A percentile compares a stretch with the other conserved stretches of the same genome.
These are phyloP conservation scores for Amorphotheca resinae DNA, from an alignment of 495 filamentous ascomycete genomes.

Conservation along the genomic window DNA sequence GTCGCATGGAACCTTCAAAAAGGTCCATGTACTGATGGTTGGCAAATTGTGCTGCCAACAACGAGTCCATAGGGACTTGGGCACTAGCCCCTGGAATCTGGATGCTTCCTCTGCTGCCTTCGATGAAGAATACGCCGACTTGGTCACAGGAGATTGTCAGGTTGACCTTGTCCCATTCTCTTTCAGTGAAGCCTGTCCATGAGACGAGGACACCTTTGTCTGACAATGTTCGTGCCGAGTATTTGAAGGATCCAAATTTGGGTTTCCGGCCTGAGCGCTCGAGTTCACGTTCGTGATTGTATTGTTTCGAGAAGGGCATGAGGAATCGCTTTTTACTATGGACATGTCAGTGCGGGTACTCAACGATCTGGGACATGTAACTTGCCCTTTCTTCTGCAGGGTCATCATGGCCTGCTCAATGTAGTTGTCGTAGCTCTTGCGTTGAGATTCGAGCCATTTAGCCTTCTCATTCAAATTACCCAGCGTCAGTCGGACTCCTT, in stretches of 20 bases:
- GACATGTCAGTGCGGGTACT: slow-evolving; percentile 1
- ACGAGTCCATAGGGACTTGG: slow-evolving; percentile 79
- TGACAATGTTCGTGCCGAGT: slow-evolving; percentile 73
- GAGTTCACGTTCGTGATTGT: slow-evolving; percentile 93
- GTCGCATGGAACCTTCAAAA: slow-evolving; percentile 73
- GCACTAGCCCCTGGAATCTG: slow-evolving; percentile 92
- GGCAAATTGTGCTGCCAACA: slow-evolving; percentile 94
- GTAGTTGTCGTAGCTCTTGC: slow-evolving; percentile 97
- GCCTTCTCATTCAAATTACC: slow-evolving; percentile 83
- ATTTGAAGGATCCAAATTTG: slow-evolving; percentile 96
- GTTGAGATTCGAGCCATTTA: slow-evolving; percentile 79
- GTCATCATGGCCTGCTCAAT: slow-evolving; percentile 98
- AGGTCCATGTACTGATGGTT: slow-evolving; percentile 89
- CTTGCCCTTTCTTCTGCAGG: slow-evolving; percentile 86
- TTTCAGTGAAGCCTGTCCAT: slow-evolving; percentile 70
- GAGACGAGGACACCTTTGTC: slow-evolving; percentile 89
- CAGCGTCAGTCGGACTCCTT: slow-evolving; percentile 76
- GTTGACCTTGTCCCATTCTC: slow-evolving; percentile 84
- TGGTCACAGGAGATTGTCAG: slow-evolving; percentile 89
- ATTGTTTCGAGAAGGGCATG: slow-evolving; percentile 96
- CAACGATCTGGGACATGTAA: slow-evolving; percentile 5
- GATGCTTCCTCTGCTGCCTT: slow-evolving; percentile 85
- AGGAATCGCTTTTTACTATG: slow-evolving; percentile 76
- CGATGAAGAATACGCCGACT: slow-evolving; percentile 87
- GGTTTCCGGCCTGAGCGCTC: slow-evolving; percentile 82